Base-by-base conservation (phyloP, 441 rosid species). In the Erodium moschatum region DNA sequence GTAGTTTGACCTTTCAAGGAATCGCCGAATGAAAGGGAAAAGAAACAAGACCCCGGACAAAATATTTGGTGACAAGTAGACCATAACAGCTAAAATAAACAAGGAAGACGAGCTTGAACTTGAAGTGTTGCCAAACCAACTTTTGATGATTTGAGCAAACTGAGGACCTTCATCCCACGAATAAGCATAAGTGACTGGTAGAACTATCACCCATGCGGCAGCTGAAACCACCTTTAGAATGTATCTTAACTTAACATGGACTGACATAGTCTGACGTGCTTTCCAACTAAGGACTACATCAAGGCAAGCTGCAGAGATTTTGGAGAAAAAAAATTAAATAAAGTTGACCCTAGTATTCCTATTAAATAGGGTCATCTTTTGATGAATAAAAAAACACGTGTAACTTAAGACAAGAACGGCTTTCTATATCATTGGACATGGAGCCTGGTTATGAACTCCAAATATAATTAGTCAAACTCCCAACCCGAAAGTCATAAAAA, bases 241-340 rank as follows among this genome's bases (percentile, higher is more conserved):
- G 84, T 87, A 95, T 86, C 99, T 87, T 79, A 95, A 85, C 84
- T 92, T 90, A 75, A 95, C 99, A 81, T 89, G 87, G 68, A 87
- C 79, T 70, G 99, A 85, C 99, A 95, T 95, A 76, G 87, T 86
- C 72, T 67, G 82, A 46, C 79, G 92, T 58, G 99, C 91, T 82
- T 95, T 95, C 87, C 91, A 89, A 79, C 83, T 92, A 67, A 92
- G 91, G 71, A 95, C 86, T 77, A 95, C 95, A 81, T 95, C 99
- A 70, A 95, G 96, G 72, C 80, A 74, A 83, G 98, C 99, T 95
- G 88, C 91, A 85, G 46, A 65, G 69, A 46, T 46, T 7, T 71
- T 58, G 71, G 67, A 12, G 54, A 27, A 58, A 77, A 40, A 54
- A 35, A 5, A n/a, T n/a, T 6, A 35, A 35, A 35, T 35, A 6